phyloP scores from a whole-genome alignment of 257 asterid species.

The Henckelia pumila region DNA sequence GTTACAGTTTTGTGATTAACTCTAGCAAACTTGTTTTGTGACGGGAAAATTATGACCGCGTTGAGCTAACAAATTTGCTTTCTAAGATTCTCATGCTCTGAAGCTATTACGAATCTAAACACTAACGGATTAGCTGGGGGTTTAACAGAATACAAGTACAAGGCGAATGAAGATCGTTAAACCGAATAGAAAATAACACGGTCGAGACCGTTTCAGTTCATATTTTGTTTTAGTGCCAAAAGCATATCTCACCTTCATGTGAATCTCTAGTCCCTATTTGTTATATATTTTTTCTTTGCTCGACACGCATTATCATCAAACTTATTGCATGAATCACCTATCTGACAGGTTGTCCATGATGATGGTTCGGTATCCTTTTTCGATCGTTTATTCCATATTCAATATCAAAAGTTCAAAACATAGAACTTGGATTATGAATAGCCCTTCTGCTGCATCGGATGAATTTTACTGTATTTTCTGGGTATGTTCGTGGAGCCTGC shows the following conservation, averaged over 20 bases:
- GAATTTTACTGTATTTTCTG: not conserved
- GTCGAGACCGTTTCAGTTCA: not conserved
- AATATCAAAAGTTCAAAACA: not conserved
- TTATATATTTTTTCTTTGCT: not conserved
- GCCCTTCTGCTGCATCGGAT: not conserved
- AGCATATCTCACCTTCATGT: not conserved
- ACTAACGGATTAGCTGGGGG: not conserved
- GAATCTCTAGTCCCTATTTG: not conserved
- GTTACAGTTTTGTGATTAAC: not conserved
- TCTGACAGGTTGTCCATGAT: conserved; percentile 79
- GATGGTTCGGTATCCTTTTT: conserved; percentile 97
- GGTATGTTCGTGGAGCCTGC: not conserved
- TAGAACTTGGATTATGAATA: not conserved
- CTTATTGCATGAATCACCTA: conserved; percentile 10
- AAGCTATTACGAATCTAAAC: not conserved
- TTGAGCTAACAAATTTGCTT: not conserved
- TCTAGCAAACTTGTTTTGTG: not conserved
- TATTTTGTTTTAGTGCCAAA: not conserved
- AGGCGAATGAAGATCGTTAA: not conserved
- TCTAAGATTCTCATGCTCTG: not conserved
- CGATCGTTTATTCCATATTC: not conserved
- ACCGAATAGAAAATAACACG: not conserved
- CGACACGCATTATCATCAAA: not conserved
- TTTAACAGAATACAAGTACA: not conserved
- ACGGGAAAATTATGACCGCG: not conserved